These are phyloP conservation scores for Laburnicola sp. DNA, from an alignment of 2,329 filamentous ascomycete species.

Conservation along the genomic window DNA sequence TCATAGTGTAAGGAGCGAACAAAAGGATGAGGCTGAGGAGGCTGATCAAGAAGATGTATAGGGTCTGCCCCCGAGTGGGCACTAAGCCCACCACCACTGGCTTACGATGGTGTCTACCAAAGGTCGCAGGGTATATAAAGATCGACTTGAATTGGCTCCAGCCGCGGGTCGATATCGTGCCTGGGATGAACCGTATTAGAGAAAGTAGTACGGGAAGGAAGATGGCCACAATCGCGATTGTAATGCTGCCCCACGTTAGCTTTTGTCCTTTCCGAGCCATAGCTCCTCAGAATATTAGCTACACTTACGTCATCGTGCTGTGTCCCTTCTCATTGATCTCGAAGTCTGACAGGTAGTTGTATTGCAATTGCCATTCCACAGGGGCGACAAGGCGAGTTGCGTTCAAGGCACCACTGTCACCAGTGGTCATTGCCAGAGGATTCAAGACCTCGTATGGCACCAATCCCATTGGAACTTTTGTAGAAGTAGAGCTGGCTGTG, in stretches of 20 bases:
- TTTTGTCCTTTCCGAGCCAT: not conserved
- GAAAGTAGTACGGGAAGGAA: constrained; percentile 14
- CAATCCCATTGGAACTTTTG: not conserved
- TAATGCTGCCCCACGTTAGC: constrained; percentile 2
- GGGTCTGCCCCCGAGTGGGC: constrained; percentile 49
- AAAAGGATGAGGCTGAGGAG: constrained; percentile 15
- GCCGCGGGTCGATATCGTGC: constrained; percentile 17
- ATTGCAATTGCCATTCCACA: too few species aligned
- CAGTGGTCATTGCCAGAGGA: not conserved
- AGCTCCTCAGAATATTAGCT: not conserved
- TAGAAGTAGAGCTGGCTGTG: not conserved
- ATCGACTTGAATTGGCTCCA: constrained; percentile 29
- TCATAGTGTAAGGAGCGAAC: constrained; percentile 9
- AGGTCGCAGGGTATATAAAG: constrained; percentile 14
- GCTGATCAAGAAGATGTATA: constrained; percentile 46
- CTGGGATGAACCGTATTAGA: constrained; percentile 10
- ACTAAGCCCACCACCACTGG: constrained; percentile 28
- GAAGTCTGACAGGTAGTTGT: not conserved
- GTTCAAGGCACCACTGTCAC: not conserved
- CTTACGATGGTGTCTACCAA: constrained; percentile 14
- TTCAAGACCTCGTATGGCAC: too few species aligned
- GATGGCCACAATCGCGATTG: constrained; percentile 15
- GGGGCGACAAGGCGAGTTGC: too few species aligned
- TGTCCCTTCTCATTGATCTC: constrained; percentile 17
- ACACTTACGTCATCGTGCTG: constrained; percentile 10